Conservation (phyloP, 2,329 filamentous ascomycete genomes). For the Colletotrichum orchidophilum region DNA sequence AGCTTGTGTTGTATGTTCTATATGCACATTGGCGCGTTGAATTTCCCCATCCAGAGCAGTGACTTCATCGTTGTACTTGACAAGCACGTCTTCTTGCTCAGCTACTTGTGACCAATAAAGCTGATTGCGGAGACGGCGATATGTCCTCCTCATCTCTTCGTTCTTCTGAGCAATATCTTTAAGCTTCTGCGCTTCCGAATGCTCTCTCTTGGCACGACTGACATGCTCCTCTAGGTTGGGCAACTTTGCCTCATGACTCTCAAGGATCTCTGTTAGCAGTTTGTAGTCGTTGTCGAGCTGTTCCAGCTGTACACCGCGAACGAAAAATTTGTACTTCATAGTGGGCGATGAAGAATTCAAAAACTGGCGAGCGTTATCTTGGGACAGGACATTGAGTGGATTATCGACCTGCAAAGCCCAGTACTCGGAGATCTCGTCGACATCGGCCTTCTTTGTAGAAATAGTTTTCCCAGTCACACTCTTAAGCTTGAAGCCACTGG, state of each 20-base stretch:
- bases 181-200: slow-evolving; percentile 40
- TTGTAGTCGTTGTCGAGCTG: slow-evolving; percentile 92
- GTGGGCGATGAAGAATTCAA: slow-evolving; percentile 83
- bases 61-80: slow-evolving; percentile 41
- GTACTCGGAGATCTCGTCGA: slow-evolving; percentile 93
- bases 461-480: slow-evolving; percentile 74
- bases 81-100: slow-evolving; percentile 71
- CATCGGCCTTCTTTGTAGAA: slow-evolving; percentile 84
- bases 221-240: slow-evolving; percentile 70
- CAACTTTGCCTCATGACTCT: slow-evolving; percentile 74
- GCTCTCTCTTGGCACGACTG: slow-evolving; percentile 64
- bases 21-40: slow-evolving; percentile 49
- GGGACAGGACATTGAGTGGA: slow-evolving; percentile 92
- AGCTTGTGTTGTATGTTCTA: slow-evolving; percentile 53
- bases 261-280: slow-evolving; percentile 80
- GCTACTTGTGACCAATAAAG: slow-evolving; percentile 89
- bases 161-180: slow-evolving; percentile 46
- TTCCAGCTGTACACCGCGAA: slow-evolving; percentile 93
- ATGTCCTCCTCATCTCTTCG: slow-evolving; percentile 61
- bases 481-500: slow-evolving; percentile 89
- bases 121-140: slow-evolving; percentile 69
- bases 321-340: slow-evolving; percentile 96
- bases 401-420: slow-evolving; percentile 96
- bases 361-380: slow-evolving; percentile 94
- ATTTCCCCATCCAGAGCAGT: slow-evolving; percentile 47